Evolutionary conservation across 225 moss, liverwort and hornwort genomes (phyloP).

Genomic region (Pleurozium schreberi): DNA sequence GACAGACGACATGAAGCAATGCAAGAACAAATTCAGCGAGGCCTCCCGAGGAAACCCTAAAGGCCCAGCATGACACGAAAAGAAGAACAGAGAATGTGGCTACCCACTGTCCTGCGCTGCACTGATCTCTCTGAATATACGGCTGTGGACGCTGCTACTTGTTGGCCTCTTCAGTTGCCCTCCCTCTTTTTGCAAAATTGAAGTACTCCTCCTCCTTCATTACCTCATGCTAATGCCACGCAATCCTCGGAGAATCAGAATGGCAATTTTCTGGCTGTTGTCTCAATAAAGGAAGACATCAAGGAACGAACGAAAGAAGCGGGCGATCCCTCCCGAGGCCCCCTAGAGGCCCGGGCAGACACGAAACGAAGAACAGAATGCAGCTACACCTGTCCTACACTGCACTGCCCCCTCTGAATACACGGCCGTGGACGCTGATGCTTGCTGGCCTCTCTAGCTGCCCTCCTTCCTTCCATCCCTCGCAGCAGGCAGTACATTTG

Average conservation of each 20-base stretch:
- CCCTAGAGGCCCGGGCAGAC: background rate
- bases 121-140: background rate
- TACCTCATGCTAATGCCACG: background rate
- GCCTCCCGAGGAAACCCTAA: background rate
- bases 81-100: background rate
- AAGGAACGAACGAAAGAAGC: background rate
- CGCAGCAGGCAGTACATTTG: too few relatives aligned
- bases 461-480: background rate
- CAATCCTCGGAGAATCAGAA: background rate
- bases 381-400: background rate
- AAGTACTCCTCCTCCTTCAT: background rate
- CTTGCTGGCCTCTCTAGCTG: background rate
- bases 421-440: background rate
- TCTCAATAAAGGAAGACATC: too few relatives aligned
- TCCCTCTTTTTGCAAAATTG: background rate
- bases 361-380: background rate
- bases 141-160: background rate
- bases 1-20: background rate
- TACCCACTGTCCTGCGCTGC: too few relatives aligned
- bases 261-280: background rate
- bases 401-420: background rate
- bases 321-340: too few relatives aligned
- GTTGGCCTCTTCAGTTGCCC: background rate
- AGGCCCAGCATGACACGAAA: background rate
- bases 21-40: background rate